Percentiles rank a stretch among this genome's conserved stretches.
These are phyloP conservation scores for Cyclaneusma minus DNA, from an alignment of 2,329 filamentous ascomycete genomes.

Conservation along the genomic window DNA sequence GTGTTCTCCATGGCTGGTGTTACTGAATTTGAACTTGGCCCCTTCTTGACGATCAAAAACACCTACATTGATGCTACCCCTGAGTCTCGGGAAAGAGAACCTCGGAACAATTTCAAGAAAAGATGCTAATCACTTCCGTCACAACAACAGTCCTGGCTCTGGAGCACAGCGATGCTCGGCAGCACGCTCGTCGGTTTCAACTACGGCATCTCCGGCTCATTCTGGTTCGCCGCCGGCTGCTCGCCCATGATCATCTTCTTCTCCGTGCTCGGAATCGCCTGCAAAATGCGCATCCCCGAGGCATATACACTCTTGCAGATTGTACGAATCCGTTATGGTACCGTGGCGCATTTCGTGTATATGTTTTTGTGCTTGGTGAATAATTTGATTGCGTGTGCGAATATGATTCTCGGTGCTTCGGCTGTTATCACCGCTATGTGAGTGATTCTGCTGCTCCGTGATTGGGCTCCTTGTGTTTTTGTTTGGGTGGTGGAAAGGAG, in stretches of 20 bases:
- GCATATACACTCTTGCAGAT: conserved; percentile 38
- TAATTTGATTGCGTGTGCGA: conserved; percentile 35
- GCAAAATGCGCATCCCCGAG: conserved; percentile 34
- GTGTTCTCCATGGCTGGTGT: no score
- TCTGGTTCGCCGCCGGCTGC: conserved; percentile 41
- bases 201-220: conserved; percentile 37
- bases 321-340: conserved; percentile 33
- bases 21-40: no score
- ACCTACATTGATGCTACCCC: no score
- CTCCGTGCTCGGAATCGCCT: conserved; percentile 31
- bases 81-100: no score
- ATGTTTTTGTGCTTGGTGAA: conserved; percentile 36
- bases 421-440: conserved; percentile 25
- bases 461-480: no score
- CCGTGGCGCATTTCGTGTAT: conserved; percentile 31
- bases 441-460: conserved; percentile 4
- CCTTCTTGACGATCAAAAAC: no score
- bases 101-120: no score
- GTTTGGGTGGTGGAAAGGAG: no score
- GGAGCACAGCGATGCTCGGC: conserved; percentile 35
- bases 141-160: conserved; percentile 35
- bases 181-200: conserved; percentile 34
- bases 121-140: no score
- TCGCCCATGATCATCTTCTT: conserved; percentile 41
- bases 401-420: conserved; percentile 32